A percentile compares a stretch with the other conserved stretches of the same genome.
Conservation (phyloP, 306 rosid species). For the Astragalus glycyphyllos region DNA sequence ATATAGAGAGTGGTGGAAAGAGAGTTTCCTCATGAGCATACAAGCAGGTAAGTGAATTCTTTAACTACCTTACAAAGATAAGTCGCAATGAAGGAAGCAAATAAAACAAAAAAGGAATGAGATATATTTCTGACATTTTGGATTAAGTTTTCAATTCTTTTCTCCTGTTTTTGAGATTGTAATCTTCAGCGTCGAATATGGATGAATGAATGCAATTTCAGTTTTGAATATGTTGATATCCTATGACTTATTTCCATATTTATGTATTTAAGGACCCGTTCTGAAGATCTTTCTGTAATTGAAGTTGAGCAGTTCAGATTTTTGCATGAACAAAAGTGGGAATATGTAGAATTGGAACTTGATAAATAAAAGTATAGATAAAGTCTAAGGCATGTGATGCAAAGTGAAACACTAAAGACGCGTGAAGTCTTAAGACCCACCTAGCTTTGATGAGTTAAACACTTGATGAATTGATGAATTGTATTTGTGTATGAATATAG, state of each 20-base stretch:
- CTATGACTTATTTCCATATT: slow-evolving; percentile 16
- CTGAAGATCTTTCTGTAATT: too few species aligned
- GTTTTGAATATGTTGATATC: slow-evolving; percentile 12
- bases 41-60: slow-evolving; percentile 6
- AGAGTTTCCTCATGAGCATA: background rate
- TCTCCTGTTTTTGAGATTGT: background rate
- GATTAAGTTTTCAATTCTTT: slow-evolving; percentile 1
- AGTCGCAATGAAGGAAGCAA: slow-evolving; percentile 22
- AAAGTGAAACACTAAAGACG: background rate
- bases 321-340: too few species aligned
- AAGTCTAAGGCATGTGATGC: too few species aligned
- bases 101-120: slow-evolving; percentile 36
- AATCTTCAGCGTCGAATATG: slow-evolving; percentile 9
- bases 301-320: too few species aligned
- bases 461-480: too few species aligned
- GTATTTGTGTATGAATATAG: too few species aligned
- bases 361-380: too few species aligned
- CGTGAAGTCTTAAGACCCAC: background rate
- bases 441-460: too few species aligned
- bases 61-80: slow-evolving; percentile 43
- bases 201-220: background rate
- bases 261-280: too few species aligned
- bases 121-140: slow-evolving; percentile 8
- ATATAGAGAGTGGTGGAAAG: too few species aligned
- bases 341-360: too few species aligned